Evolutionary conservation across 306 rosid genomes (phyloP), one percentile per base, ranked within the genome.

Genomic region (Quercus variabilis): DNA sequence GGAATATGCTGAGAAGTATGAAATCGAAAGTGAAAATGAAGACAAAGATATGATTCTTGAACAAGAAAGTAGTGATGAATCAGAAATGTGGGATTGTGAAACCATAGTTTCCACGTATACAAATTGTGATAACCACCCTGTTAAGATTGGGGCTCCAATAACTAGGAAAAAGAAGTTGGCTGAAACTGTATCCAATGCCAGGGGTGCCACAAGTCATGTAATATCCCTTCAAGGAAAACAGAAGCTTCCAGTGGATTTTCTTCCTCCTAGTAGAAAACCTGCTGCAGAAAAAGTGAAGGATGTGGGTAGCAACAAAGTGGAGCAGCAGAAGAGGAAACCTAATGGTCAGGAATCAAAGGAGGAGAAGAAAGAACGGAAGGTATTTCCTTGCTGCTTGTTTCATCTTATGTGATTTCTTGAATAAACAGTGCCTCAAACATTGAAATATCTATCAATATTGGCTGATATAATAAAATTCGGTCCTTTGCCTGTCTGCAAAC

Each of bases 291-390:
- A 85, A 81, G 85, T 41, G 23, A 89, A 87, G 77, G 88, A 51
- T 67, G 70, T 2, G 9, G 76, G 75, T 65, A 79, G 77, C 75
- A 65, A 82, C 79, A 89, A 69, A 84, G 80, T 83, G 74, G 93
- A 87, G 69, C 92, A 55, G 76, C 83, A 77, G 85, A 88, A 81
- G 84, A 89, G 94, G 82, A 96, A 89, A 85, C 91, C 82, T 38
- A 89, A 84, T 63, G 92, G 96, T 78, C 89, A 62, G 76, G 99
- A 96, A 88, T 80, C 97, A 30, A 89, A 90, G 81, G 97, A 89
- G 88, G 96, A 90, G 85, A 93, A 91, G 81, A 91, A 90, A 85
- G 99, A 93, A 85, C 80, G 99, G 20, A 93, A 96, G 98, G 99
- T 95, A 81, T 71, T 33, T 71, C 20, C 59, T 80, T 60, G 51